Evolutionary conservation across 2,329 filamentous ascomycete species (phyloP), one percentile per base, ranked within the genome.

Genomic region (Escovopsis sp.): DNA sequence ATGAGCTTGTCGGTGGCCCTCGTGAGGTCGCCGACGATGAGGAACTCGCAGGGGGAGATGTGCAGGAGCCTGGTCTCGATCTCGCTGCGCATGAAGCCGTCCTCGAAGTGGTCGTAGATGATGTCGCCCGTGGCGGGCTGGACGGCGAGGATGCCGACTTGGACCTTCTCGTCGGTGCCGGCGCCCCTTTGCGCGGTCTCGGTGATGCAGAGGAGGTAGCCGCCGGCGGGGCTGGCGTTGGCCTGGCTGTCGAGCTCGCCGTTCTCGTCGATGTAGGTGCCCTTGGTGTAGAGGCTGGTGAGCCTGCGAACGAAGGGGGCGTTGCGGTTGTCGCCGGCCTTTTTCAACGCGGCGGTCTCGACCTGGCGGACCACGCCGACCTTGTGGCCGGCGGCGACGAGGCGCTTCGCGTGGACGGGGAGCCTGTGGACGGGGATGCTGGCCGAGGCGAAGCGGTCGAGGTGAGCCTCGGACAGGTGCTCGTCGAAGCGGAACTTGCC

Each of bases 231-330:
- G 11, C 37, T 26, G 2, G 73, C 68, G 0, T 48, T 65, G 50
- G 54, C 65, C 15, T 48, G 46, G 43, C 67, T 65, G 41, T 84
- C 82, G 5, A 94, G 62, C 26, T 85, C 85, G 48, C 91, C 89
- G 9, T 85, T 73, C 58, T 98, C 91, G 55, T 96, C 91, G 44
- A 98, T 82, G 53, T 96, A 98, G 3, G 91, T 98, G 36, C 88
- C 91, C 60, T 96, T 98, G 8, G 91, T 98, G 63, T 98, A 98
- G 6, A 98, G 71, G 55, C 94, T 95, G 12, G 91, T 96, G 53
- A 98, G 77, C 54, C 94, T 91, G 33, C 91, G 79, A 33, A 86
- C 76, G 53, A 98, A 98, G 0, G 91, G 88, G 0, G 87, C 76
- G 56, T 94, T 95, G 45, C 85, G 78, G 60, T 96, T 98, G 58